phyloP scores from a whole-genome alignment of 176 grass and related monocot species.

The Triticum timopheevii region DNA sequence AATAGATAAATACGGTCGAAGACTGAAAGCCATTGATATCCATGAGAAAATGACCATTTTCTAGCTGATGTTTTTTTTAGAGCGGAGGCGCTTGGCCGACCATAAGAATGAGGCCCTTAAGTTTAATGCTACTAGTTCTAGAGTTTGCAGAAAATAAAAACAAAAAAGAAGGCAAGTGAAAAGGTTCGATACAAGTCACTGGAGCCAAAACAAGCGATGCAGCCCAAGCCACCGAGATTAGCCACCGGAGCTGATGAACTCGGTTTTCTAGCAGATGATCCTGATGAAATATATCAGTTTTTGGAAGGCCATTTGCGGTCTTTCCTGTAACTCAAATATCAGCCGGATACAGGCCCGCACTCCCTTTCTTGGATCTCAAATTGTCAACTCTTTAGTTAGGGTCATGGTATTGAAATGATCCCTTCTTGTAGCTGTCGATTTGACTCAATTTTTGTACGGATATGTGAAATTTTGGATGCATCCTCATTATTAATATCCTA shows the following conservation, averaged over 20 bases:
- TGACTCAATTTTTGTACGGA: not conserved
- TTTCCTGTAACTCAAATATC: not conserved
- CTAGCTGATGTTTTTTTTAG: not conserved
- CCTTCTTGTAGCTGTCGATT: not conserved
- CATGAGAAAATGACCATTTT: not conserved
- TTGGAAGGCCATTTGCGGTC: not conserved
- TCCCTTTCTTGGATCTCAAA: not conserved
- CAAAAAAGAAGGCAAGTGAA: too few species aligned
- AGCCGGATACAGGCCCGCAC: not conserved
- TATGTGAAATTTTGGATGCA: conserved; percentile 4
- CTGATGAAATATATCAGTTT: not conserved
- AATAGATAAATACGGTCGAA: not conserved
- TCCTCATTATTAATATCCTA: not conserved
- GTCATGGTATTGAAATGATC: not conserved
- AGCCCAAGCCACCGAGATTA: too few species aligned
- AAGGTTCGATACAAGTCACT: too few species aligned
- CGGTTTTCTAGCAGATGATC: too few species aligned
- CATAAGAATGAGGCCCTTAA: too few species aligned
- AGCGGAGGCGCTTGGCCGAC: too few species aligned
- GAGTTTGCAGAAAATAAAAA: too few species aligned
- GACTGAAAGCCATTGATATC: not conserved
- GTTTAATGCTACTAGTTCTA: too few species aligned
- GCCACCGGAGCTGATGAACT: too few species aligned
- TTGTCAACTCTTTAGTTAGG: not conserved
- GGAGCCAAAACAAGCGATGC: too few species aligned